phyloP scores from a whole-genome alignment of 2,329 filamentous ascomycete genomes.

The Xylariales sp. region DNA sequence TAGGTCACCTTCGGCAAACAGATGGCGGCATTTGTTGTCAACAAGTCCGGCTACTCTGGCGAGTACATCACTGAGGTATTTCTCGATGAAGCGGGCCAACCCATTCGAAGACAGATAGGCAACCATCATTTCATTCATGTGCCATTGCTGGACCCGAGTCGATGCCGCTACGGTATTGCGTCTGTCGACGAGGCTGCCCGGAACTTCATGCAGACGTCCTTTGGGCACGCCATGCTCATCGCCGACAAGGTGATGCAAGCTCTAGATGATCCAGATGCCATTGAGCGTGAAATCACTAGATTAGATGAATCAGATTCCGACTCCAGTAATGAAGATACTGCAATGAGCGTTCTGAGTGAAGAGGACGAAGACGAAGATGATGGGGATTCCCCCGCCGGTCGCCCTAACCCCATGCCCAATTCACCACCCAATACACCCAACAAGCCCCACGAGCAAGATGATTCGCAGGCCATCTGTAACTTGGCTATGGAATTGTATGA shows the following conservation, averaged over 20 bases:
- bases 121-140: constrained; percentile 16
- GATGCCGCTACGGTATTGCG: constrained; percentile 14
- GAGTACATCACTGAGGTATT: not conserved
- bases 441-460: too few species aligned
- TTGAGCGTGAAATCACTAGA: not conserved
- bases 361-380: too few species aligned
- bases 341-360: not conserved
- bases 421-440: too few species aligned
- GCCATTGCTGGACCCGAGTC: constrained; percentile 15
- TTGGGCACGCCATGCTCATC: constrained; percentile 16
- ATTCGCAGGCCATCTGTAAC: constrained; percentile 1
- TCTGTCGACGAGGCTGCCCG: not conserved
- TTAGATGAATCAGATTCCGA: not conserved
- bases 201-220: constrained; percentile 24
- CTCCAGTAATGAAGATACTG: not conserved
- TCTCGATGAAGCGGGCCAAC: constrained; percentile 14
- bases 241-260: constrained; percentile 7
- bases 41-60: not conserved
- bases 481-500: not conserved
- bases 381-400: too few species aligned
- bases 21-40: constrained; percentile 3
- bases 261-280: not conserved
- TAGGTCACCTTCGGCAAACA: constrained; percentile 25
- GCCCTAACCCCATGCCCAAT: too few species aligned
- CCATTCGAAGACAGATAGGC: not conserved